These are phyloP conservation scores for Polyrhizophydium stewartii DNA, from an alignment of 371 early-diverging fungal species.

Conservation along the genomic window DNA sequence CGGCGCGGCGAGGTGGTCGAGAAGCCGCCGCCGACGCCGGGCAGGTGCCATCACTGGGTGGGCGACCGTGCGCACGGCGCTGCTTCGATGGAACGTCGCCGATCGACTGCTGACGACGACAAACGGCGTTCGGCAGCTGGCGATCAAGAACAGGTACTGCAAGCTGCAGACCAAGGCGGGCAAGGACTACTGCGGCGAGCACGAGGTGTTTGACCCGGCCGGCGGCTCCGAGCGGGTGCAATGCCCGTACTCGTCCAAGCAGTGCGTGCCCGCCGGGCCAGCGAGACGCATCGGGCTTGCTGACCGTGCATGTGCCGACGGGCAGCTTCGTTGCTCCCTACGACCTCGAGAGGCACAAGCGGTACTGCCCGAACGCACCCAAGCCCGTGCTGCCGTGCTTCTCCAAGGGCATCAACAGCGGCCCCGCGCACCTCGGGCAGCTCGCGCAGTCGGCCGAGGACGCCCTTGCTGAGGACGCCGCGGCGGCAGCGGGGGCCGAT, in stretches of 20 bases:
- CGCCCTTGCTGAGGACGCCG: background rate
- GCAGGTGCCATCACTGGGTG: conserved; percentile 1
- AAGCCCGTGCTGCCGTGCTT: conserved; percentile 16
- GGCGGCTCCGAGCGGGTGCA: conserved; percentile 49
- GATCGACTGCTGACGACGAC: no score
- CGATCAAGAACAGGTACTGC: conserved; percentile 4
- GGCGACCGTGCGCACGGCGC: no score
- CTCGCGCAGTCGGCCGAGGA: background rate
- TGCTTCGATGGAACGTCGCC: no score
- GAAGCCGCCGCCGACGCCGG: no score
- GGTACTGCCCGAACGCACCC: conserved; percentile 53
- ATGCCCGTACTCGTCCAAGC: conserved; percentile 75
- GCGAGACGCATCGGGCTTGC: background rate
- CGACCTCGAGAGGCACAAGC: background rate
- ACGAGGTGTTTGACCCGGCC: conserved; percentile 31
- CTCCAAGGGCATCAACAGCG: conserved; percentile 15
- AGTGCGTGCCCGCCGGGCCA: conserved; percentile 37
- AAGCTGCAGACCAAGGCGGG: conserved; percentile 42
- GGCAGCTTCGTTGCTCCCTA: background rate
- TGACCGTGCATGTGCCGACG: background rate
- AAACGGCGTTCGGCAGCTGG: background rate
- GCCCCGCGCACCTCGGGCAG: no score
- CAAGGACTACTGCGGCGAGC: conserved; percentile 70
- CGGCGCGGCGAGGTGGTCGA: no score
- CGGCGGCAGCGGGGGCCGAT: background rate